A percentile compares a stretch with the other conserved stretches of the same genome.
These are phyloP conservation scores for Coemansia sp. DNA, from an alignment of 192 early-diverging fungal genomes.

Conservation along the genomic window DNA sequence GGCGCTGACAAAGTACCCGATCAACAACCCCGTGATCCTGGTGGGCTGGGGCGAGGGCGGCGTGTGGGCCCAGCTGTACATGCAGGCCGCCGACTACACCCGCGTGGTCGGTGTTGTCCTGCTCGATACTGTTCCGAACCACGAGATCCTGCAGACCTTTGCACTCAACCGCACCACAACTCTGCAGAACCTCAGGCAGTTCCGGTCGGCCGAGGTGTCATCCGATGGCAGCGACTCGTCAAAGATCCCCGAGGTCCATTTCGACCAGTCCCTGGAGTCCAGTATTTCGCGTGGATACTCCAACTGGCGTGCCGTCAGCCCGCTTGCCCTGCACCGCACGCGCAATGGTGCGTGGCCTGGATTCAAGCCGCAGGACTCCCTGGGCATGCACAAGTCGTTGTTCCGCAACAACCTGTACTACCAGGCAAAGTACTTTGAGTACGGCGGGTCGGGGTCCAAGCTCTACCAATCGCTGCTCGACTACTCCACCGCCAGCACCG, in stretches of 20 bases:
- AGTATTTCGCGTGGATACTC: constrained; percentile 30
- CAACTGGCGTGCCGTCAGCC: constrained; percentile 49
- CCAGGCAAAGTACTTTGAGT: constrained; percentile 58
- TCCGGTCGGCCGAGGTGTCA: constrained; percentile 26
- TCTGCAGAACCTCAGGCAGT: constrained; percentile 47
- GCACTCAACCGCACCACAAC: constrained; percentile 55
- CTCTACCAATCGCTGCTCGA: constrained; percentile 46
- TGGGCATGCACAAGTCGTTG: constrained; percentile 47
- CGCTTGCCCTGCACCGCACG: constrained; percentile 50
- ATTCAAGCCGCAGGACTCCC: constrained; percentile 38
- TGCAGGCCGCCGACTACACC: constrained; percentile 49
- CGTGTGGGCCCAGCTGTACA: constrained; percentile 57
- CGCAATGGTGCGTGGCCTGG: constrained; percentile 44
- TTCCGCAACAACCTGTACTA: constrained; percentile 56
- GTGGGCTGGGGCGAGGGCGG: constrained; percentile 59
- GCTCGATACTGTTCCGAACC: constrained; percentile 54
- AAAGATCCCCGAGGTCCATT: constrained; percentile 25
- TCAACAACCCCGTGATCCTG: constrained; percentile 46
- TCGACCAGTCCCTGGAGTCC: constrained; percentile 27
- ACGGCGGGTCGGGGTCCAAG: constrained; percentile 49
- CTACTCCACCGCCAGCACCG: constrained; percentile 35
- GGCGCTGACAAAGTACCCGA: constrained; percentile 47
- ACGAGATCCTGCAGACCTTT: constrained; percentile 52
- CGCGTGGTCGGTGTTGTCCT: constrained; percentile 49
- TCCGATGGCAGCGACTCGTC: background rate